Evolutionary conservation across 176 grass and related monocot species (phyloP), one percentile per base, ranked within the genome.

Genomic region (Musa acuminata): DNA sequence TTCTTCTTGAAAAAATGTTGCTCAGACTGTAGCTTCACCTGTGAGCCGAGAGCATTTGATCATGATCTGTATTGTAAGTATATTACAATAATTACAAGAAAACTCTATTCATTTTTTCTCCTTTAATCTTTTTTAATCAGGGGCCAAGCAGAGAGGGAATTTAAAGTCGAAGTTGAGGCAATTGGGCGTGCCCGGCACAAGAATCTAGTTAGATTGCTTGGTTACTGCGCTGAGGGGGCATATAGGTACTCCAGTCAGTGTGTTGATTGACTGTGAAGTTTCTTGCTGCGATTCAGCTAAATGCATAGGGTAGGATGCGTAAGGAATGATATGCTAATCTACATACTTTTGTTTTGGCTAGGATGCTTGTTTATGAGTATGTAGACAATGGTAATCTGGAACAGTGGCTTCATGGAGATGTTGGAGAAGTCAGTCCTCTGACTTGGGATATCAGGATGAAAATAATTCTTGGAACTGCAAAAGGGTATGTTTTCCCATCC

Each of bases 121-220:
- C 24, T 27, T 54, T 12, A 12, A 55, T 29, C 80, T 82, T 72
- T 66, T 53, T 29, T 2, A 0, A 69, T 82, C 84, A 98, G 90
- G 84, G 95, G 95, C 11, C 95, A 94, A 69, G 95, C 90, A 8
- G 86, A 94, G 81, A 99, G 87, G 78, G 95, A 99, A 86, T 94
- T 99, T 73, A 72, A 71, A 62, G 79, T 87, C 51, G 95, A 99
- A 78, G 95, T 94, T 0, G 90, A 88, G 54, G 85, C 70, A 9
- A 99, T 99, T 83, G 91, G 95, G 53, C 90, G 95, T 1, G 91
- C 94, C 58, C 66, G 95, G 82, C 95, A 99, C 84, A 99, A 99
- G 87, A 99, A 99, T 29, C 84, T 99, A n/a, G 90, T 94, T 66
- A 91, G 95, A 76, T 77, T 99, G 75, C 88, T 99, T 49, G 95